Conservation (phyloP, 495 filamentous ascomycete species). For the Platismatia glauca region DNA sequence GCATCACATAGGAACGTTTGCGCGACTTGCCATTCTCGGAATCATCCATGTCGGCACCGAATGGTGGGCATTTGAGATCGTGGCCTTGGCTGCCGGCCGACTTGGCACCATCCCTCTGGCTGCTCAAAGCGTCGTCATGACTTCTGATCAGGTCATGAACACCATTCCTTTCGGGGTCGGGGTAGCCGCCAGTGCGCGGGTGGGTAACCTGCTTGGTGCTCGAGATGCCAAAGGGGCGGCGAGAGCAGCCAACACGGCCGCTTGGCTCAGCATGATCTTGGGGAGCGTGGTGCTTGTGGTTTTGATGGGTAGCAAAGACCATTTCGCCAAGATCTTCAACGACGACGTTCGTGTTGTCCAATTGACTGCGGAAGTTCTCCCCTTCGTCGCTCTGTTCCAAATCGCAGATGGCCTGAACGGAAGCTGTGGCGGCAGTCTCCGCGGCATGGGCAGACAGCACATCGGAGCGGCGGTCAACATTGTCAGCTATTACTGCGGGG, state of each 20-base stretch:
- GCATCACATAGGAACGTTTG: conserved; percentile 61
- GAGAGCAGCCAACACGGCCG: conserved; percentile 68
- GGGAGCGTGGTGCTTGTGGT: conserved; percentile 61
- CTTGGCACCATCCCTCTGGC: conserved; percentile 78
- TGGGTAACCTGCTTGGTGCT: conserved; percentile 77
- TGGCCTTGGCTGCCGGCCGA: conserved; percentile 77
- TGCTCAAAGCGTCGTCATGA: conserved; percentile 91
- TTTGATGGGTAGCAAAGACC: conserved; percentile 63
- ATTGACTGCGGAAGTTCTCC: conserved; percentile 75
- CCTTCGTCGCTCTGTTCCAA: conserved; percentile 88
- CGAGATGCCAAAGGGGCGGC: conserved; percentile 58
- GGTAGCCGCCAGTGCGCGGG: conserved; percentile 68
- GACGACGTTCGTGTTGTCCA: conserved; percentile 63
- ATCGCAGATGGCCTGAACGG: conserved; percentile 86
- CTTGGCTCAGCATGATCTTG: conserved; percentile 60
- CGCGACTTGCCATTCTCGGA: conserved; percentile 66
- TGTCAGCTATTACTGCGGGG: conserved; percentile 81
- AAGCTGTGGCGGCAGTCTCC: conserved; percentile 69
- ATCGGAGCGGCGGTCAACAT: conserved; percentile 83
- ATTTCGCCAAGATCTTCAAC: conserved; percentile 81
- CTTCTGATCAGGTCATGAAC: conserved; percentile 84
- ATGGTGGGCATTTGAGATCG: conserved; percentile 96
- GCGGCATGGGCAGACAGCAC: conserved; percentile 86
- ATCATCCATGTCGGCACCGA: conserved; percentile 87
- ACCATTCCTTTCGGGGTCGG: conserved; percentile 89